These are phyloP conservation scores for Pseudozyma hubeiensis DNA, from an alignment of 1,284 basidiomycete genomes.

Conservation along the genomic window DNA sequence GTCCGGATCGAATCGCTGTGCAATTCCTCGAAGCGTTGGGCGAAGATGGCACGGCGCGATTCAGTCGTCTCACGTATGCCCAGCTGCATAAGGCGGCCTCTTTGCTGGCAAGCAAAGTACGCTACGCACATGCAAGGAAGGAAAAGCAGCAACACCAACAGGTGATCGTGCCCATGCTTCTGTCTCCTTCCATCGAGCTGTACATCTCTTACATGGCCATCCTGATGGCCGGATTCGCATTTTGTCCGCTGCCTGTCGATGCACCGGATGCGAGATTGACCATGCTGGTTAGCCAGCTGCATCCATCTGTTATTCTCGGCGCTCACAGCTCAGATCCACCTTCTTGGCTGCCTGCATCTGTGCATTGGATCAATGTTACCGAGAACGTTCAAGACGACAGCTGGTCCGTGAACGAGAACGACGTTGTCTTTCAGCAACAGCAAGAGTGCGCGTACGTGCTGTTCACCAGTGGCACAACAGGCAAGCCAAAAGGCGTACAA, in stretches of 20 bases:
- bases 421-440: neutral
- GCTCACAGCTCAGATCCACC: constrained; percentile 3
- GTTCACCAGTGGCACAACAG: constrained; percentile 9
- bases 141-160: neutral
- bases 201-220: constrained; percentile 25
- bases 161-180: constrained; percentile 19
- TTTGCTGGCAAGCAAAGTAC: constrained; percentile 5
- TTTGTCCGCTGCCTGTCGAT: constrained; percentile 21
- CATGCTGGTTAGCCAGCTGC: constrained; percentile 7
- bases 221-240: constrained; percentile 20
- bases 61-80: neutral
- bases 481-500: constrained; percentile 23
- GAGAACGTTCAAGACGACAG: neutral
- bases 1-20: constrained; percentile 5
- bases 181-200: constrained; percentile 18
- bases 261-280: constrained; percentile 10
- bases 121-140: constrained; percentile 1
- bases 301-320: constrained; percentile 8
- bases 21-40: constrained; percentile 1
- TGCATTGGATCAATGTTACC: constrained; percentile 16
- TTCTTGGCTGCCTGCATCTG: constrained; percentile 1
- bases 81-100: neutral
- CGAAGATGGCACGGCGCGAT: constrained; percentile 1
- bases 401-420: neutral
- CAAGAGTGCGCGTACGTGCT: constrained; percentile 23